Conservation (phyloP, 2,329 filamentous ascomycete genomes). For the Thelonectria blattea region DNA sequence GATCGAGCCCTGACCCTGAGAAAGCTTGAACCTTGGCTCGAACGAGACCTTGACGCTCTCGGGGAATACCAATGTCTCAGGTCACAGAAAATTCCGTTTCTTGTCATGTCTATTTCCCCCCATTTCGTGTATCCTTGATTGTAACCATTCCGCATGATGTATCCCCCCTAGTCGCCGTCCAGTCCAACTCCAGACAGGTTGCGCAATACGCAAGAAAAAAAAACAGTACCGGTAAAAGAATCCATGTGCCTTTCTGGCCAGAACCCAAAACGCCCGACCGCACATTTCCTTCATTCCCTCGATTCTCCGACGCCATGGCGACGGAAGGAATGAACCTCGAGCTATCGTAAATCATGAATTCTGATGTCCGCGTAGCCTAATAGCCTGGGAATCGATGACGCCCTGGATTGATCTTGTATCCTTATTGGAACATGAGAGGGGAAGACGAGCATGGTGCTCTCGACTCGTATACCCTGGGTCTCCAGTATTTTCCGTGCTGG, state of each 20-base stretch:
- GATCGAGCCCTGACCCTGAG: neutral
- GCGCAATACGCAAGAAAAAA: neutral
- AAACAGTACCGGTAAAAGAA: neutral
- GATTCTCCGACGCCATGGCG: neutral
- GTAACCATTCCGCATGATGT: neutral
- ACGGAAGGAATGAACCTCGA: conserved; percentile 4
- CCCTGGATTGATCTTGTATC: neutral
- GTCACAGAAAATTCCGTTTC: too few relatives aligned
- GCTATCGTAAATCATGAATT: conserved; percentile 33
- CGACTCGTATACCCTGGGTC: too few relatives aligned
- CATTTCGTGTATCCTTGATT: neutral
- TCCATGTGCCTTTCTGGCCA: conserved; percentile 7
- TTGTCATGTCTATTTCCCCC: neutral
- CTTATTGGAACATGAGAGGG: neutral
- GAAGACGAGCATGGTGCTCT: neutral
- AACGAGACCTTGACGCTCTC: neutral
- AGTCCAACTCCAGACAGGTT: neutral
- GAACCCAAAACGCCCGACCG: conserved; percentile 31
- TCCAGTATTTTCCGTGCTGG: too few relatives aligned
- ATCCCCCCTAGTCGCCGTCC: neutral
- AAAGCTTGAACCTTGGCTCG: neutral
- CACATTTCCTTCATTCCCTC: conserved; percentile 16
- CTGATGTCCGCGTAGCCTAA: conserved; percentile 21
- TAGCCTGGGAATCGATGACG: neutral
- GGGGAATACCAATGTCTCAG: neutral